These are phyloP conservation scores for Botrytis byssoidea DNA, from an alignment of 2,329 filamentous ascomycete species.

Conservation along the genomic window DNA sequence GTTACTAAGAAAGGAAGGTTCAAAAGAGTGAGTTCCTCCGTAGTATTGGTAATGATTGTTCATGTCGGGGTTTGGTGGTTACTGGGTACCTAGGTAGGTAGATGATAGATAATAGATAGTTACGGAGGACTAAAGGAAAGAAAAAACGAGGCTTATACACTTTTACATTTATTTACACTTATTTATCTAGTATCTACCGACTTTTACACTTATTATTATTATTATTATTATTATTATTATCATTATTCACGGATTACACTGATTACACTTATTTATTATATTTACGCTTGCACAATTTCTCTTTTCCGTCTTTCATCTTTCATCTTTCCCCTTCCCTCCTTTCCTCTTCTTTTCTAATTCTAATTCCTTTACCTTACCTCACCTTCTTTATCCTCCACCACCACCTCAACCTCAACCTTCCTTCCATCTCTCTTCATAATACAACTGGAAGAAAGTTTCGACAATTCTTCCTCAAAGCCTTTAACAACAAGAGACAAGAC, in stretches of 20 bases:
- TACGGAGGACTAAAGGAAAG: not conserved
- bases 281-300: conserved; percentile 1
- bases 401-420: conserved; percentile 13
- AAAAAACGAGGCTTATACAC: not conserved
- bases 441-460: conserved; percentile 12
- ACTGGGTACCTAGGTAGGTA: too few species aligned
- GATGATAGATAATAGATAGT: not conserved
- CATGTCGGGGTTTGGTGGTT: not conserved
- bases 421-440: conserved; percentile 17
- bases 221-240: not conserved
- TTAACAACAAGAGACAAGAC: conserved; percentile 10
- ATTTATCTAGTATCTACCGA: not conserved
- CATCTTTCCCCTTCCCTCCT: not conserved
- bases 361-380: not conserved
- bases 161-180: not conserved
- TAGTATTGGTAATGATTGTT: not conserved
- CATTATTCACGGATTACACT: not conserved
- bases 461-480: not conserved
- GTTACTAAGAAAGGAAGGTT: not conserved
- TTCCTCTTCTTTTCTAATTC: not conserved
- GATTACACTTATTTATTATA: not conserved
- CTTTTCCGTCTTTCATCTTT: not conserved
- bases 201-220: not conserved
- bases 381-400: conserved; percentile 1
- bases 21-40: not conserved